phyloP scores from a whole-genome alignment of 169 alveolate genomes.

The Eimeria praecox region DNA sequence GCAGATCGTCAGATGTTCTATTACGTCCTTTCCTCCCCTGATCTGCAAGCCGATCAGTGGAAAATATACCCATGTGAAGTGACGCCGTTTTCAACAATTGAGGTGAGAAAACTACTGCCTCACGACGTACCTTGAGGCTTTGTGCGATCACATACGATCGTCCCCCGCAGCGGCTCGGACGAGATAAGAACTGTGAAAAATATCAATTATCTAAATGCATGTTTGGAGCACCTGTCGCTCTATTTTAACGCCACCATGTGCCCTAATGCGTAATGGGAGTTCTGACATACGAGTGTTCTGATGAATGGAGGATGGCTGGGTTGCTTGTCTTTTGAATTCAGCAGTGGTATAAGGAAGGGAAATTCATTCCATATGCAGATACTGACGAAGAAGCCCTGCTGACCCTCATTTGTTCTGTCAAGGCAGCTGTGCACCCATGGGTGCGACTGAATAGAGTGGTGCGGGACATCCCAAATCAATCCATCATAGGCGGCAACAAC shows the following conservation, averaged over 20 bases:
- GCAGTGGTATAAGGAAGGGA: constrained; percentile 88
- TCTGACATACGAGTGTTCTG: not conserved
- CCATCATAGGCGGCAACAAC: constrained; percentile 96
- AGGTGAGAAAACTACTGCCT: constrained; percentile 76
- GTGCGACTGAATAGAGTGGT: constrained; percentile 95
- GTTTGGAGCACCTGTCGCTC: not conserved
- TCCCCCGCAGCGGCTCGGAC: not conserved
- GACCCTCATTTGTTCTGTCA: constrained; percentile 87
- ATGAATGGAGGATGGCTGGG: not conserved
- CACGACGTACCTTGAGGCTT: not conserved
- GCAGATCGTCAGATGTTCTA: constrained; percentile 94
- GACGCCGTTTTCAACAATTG: constrained; percentile 95
- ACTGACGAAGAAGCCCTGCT: constrained; percentile 82
- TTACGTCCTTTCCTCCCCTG: constrained; percentile 89
- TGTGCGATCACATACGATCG: not conserved
- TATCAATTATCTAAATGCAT: not conserved
- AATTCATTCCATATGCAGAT: constrained; percentile 94
- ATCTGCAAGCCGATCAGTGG: constrained; percentile 97
- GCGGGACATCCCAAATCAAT: constrained; percentile 96
- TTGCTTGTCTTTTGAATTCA: not conserved
- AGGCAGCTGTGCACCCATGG: constrained; percentile 97
- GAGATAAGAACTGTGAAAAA: not conserved
- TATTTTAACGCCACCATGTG: not conserved
- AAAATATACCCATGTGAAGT: constrained; percentile 97
- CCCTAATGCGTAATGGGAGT: not conserved